Evolutionary conservation across 2,329 filamentous ascomycete species (phyloP).

Genomic region (Colletotrichum tofieldiae): DNA sequence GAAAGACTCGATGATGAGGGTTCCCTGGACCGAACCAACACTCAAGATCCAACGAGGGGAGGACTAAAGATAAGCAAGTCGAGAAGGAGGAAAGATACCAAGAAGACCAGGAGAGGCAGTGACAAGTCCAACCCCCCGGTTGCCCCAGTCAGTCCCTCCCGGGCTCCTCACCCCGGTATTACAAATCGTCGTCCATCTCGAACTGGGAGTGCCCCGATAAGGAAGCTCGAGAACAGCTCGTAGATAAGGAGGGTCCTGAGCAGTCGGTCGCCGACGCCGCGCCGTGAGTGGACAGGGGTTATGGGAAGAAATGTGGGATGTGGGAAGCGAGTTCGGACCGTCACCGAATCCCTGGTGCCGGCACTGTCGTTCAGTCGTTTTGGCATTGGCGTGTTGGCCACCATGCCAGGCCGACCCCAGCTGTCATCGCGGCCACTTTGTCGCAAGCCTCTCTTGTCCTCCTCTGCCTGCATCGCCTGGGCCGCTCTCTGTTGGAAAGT

Average conservation of each 20-base stretch:
- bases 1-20: not conserved
- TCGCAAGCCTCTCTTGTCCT: no score
- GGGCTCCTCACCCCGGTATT: slow-evolving; percentile 24
- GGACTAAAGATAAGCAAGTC: not conserved
- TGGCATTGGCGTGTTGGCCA: not conserved
- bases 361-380: not conserved
- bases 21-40: not conserved
- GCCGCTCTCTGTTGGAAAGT: no score
- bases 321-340: slow-evolving; percentile 26
- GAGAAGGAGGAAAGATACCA: not conserved
- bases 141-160: not conserved
- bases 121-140: not conserved
- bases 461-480: no score
- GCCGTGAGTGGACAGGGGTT: not conserved
- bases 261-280: slow-evolving; percentile 4
- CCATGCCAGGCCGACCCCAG: slow-evolving; percentile 13
- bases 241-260: slow-evolving; percentile 30
- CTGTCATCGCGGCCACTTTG: not conserved
- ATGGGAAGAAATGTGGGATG: not conserved
- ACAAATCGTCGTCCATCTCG: slow-evolving; percentile 41
- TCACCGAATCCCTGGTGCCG: slow-evolving; percentile 24
- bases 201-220: slow-evolving; percentile 30
- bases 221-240: slow-evolving; percentile 33
- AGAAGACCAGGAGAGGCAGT: not conserved
- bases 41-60: not conserved